phyloP scores from a whole-genome alignment of 495 filamentous ascomycete species.

The Hamigera avellanea region DNA sequence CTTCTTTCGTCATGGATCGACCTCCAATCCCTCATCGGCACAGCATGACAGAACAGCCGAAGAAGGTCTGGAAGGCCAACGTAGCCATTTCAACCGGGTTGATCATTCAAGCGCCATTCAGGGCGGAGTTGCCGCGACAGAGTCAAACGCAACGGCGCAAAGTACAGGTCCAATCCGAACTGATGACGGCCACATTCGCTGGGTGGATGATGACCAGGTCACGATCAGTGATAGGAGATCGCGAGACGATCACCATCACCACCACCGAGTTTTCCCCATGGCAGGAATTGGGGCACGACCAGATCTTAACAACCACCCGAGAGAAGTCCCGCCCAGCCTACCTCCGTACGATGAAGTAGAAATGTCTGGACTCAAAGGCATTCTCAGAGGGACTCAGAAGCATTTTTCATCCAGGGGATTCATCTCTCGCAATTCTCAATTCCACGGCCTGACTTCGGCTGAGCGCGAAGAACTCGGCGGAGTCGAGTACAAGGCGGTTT shows the following conservation, averaged over 20 bases:
- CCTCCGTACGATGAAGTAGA: constrained; percentile 10
- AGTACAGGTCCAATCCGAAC: not conserved
- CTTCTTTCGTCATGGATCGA: no score
- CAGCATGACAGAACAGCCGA: not conserved
- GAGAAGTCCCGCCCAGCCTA: constrained; percentile 13
- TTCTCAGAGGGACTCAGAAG: constrained; percentile 21
- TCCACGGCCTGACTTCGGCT: constrained; percentile 51
- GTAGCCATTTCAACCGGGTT: not conserved
- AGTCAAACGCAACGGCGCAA: not conserved
- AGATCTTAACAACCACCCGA: constrained; percentile 28
- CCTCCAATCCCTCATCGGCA: not conserved
- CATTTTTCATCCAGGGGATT: constrained; percentile 31
- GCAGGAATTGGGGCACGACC: constrained; percentile 42
- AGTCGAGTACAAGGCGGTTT: constrained; percentile 68
- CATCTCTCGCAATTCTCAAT: constrained; percentile 61
- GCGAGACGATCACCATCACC: constrained; percentile 15
- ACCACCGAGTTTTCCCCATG: constrained; percentile 38
- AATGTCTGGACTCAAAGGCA: constrained; percentile 12
- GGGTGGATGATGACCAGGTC: constrained; percentile 21
- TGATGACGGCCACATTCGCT: constrained; percentile 8
- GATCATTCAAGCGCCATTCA: not conserved
- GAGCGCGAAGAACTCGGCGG: constrained; percentile 68
- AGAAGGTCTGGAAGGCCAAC: not conserved
- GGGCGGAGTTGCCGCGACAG: not conserved
- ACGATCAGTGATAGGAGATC: constrained; percentile 16